Percentiles rank a stretch among this genome's conserved stretches.
Conservation (phyloP, 1,284 basidiomycete species). For the Cutaneotrichosporon sp. region DNA sequence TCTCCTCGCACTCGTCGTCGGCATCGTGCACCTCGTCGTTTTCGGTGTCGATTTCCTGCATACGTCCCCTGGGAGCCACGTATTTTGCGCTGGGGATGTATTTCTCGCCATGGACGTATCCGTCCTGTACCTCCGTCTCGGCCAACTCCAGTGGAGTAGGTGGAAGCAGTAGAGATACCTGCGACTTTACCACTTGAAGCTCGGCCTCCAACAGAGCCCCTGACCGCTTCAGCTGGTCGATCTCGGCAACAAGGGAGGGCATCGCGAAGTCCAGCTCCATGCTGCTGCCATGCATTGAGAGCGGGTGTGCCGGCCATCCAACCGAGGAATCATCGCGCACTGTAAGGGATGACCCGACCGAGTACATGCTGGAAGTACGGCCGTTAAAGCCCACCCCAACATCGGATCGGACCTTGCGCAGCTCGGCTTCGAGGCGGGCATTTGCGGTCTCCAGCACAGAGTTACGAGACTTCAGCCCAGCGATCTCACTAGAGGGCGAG, state of each 20-base stretch:
- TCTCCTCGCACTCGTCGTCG: neutral
- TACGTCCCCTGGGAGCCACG: neutral
- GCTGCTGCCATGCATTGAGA: neutral
- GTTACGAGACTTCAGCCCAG: neutral
- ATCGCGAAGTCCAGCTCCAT: neutral
- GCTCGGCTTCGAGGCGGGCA: neutral
- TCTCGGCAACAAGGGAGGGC: constrained; percentile 8
- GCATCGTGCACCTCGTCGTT: neutral
- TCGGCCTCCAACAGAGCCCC: constrained; percentile 3
- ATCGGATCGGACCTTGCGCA: neutral
- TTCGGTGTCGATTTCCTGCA: neutral
- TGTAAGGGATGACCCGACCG: neutral
- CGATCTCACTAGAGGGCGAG: neutral
- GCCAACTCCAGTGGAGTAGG: neutral
- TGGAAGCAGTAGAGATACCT: constrained; percentile 6
- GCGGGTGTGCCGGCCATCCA: neutral
- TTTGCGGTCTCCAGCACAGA: constrained; percentile 3
- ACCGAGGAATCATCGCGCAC: constrained; percentile 1
- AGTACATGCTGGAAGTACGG: neutral
- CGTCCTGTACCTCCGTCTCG: neutral
- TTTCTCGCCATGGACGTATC: neutral
- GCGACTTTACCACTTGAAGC: constrained; percentile 3
- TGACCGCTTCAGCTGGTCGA: constrained; percentile 5
- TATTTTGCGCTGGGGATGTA: neutral
- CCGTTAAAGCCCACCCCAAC: neutral